A percentile compares a stretch with the other conserved stretches of the same genome.
Conservation (phyloP, 257 asterid species). For the Apocynum venetum region DNA sequence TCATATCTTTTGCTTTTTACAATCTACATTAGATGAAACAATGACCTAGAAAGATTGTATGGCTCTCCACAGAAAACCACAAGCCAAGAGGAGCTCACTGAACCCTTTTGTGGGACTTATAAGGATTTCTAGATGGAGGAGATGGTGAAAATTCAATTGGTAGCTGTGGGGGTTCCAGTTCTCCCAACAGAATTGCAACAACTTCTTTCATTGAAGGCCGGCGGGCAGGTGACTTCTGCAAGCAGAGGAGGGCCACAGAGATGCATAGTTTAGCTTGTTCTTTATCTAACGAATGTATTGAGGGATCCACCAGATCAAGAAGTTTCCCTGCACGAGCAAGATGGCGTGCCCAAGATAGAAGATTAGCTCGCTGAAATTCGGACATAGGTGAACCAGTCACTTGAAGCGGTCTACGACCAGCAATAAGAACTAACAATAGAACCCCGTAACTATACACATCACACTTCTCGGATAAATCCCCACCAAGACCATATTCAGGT, state of each 20-base stretch:
- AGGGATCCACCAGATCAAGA: constrained; percentile 72
- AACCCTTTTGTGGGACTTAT: constrained; percentile 62
- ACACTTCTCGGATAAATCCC: constrained; percentile 76
- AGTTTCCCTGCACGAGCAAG: constrained; percentile 96
- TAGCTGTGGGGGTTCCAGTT: constrained; percentile 59
- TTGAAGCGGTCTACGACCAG: constrained; percentile 96
- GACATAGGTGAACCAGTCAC: constrained; percentile 94
- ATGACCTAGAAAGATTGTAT: constrained; percentile 1
- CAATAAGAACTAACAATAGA: constrained; percentile 65
- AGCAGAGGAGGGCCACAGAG: constrained; percentile 80
- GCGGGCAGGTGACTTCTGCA: constrained; percentile 74
- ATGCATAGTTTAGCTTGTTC: constrained; percentile 78
- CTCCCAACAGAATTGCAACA: constrained; percentile 71
- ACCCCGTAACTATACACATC: constrained; percentile 93
- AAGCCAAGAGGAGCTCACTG: constrained; percentile 42
- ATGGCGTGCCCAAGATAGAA: constrained; percentile 85
- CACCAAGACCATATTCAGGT: constrained; percentile 81
- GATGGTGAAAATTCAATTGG: constrained; percentile 89
- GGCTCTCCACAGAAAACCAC: constrained; percentile 13
- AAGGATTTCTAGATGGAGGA: constrained; percentile 54
- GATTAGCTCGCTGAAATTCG: constrained; percentile 87
- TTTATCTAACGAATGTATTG: constrained; percentile 41
- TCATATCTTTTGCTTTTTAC: neutral
- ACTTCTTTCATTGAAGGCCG: constrained; percentile 95
- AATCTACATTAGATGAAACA: constrained; percentile 7